Conservation (phyloP, 768 basidiomycete species). For the Rhodotorula diobovata region DNA sequence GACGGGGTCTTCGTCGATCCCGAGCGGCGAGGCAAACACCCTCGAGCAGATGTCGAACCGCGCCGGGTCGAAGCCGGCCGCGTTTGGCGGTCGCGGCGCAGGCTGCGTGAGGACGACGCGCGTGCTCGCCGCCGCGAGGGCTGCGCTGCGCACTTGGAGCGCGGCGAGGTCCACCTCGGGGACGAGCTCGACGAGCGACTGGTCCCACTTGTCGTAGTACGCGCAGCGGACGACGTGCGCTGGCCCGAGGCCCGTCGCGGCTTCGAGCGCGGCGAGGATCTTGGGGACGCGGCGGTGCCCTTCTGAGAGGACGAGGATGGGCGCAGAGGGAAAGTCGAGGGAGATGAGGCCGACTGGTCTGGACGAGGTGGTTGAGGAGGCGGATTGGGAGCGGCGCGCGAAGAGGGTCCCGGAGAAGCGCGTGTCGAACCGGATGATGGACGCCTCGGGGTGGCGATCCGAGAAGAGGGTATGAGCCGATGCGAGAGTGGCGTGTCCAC, state of each 20-base stretch:
- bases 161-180: neutral
- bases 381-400: conserved; percentile 15
- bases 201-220: conserved; percentile 17
- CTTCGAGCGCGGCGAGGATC: neutral
- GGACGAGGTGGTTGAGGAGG: neutral
- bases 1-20: conserved; percentile 46
- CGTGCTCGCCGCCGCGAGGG: neutral
- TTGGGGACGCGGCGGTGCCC: conserved; percentile 8
- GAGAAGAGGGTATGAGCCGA: conserved; percentile 43
- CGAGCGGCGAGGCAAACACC: conserved; percentile 44
- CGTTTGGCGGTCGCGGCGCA: neutral
- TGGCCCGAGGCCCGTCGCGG: conserved; percentile 11
- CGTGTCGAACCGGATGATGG: conserved; percentile 38
- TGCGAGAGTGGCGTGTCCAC: conserved; percentile 48
- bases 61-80: neutral
- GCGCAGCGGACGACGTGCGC: conserved; percentile 20
- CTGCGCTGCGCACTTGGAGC: neutral
- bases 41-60: conserved; percentile 44
- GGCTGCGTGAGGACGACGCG: conserved; percentile 39
- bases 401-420: conserved; percentile 34
- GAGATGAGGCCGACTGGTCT: conserved; percentile 34
- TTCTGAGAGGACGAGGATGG: conserved; percentile 8
- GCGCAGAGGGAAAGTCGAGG: conserved; percentile 43
- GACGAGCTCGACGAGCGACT: conserved; percentile 22
- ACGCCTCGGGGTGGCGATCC: conserved; percentile 15